These are phyloP conservation scores for Raddia distichophylla DNA, from an alignment of 176 grass and related monocot genomes.

Conservation along the genomic window DNA sequence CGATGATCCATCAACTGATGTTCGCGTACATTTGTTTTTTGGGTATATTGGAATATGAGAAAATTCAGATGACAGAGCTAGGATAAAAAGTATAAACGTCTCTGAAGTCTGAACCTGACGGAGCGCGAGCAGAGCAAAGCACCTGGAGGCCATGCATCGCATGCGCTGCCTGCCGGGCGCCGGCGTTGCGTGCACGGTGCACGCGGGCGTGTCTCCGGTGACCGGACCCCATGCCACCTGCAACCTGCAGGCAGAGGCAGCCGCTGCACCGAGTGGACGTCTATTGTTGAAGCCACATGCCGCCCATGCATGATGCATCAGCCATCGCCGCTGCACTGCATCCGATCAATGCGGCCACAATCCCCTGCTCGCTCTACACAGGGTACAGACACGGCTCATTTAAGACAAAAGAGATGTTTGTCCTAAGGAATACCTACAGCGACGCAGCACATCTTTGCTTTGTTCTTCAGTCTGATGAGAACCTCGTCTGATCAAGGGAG, in stretches of 20 bases:
- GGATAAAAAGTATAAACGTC: neutral
- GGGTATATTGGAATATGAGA: neutral
- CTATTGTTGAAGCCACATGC: conserved; percentile 8
- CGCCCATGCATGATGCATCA: neutral
- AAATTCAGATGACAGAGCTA: neutral
- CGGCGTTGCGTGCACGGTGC: conserved; percentile 34
- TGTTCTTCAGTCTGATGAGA: neutral
- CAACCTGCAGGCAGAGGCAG: neutral
- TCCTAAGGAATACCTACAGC: neutral
- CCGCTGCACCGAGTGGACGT: conserved; percentile 24
- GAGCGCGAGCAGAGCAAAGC: neutral
- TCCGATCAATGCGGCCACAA: conserved; percentile 8
- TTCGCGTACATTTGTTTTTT: neutral
- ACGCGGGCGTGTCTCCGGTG: conserved; percentile 28
- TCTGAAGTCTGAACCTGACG: conserved; percentile 21
- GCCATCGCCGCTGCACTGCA: neutral
- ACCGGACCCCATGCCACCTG: neutral
- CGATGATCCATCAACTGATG: neutral
- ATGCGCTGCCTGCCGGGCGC: neutral
- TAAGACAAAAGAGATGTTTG: neutral
- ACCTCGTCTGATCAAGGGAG: neutral
- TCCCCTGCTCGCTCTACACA: neutral
- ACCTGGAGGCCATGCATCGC: neutral
- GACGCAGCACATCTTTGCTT: too few relatives aligned
- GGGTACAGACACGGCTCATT: neutral